phyloP scores from a whole-genome alignment of 2,329 filamentous ascomycete species.

The Cladosporium sp. region DNA sequence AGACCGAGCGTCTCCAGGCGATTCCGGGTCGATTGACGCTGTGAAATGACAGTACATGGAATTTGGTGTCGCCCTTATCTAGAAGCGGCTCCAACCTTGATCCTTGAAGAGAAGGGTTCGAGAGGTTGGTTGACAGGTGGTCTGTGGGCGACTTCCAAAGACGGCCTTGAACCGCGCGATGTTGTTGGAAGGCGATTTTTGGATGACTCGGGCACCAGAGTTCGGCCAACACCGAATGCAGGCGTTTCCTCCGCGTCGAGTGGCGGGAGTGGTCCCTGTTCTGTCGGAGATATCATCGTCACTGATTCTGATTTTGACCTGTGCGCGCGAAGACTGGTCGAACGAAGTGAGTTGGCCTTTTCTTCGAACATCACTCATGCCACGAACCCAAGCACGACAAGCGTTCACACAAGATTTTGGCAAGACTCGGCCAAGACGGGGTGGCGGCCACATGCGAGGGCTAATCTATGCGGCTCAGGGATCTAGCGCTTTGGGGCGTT shows the following conservation, averaged over 20 bases:
- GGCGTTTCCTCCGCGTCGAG: neutral
- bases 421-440: slow-evolving; percentile 11
- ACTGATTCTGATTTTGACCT: too few relatives aligned
- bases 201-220: neutral
- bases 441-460: slow-evolving; percentile 8
- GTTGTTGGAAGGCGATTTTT: neutral
- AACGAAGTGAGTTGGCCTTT: too few relatives aligned
- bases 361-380: neutral
- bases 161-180: slow-evolving; percentile 2
- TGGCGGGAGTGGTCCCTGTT: too few relatives aligned
- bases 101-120: neutral
- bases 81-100: slow-evolving; percentile 2
- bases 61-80: neutral
- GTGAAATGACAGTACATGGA: slow-evolving; percentile 4
- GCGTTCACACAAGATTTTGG: slow-evolving; percentile 6
- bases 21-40: neutral
- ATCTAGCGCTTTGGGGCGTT: slow-evolving; percentile 7
- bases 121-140: slow-evolving; percentile 7
- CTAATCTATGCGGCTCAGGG: neutral
- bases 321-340: too few relatives aligned
- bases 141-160: neutral
- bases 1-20: neutral
- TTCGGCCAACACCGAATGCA: slow-evolving; percentile 8
- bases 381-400: slow-evolving; percentile 1
- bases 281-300: too few relatives aligned